phyloP scores from a whole-genome alignment of 208 protist species.

The Tritrichomonas foetus region DNA sequence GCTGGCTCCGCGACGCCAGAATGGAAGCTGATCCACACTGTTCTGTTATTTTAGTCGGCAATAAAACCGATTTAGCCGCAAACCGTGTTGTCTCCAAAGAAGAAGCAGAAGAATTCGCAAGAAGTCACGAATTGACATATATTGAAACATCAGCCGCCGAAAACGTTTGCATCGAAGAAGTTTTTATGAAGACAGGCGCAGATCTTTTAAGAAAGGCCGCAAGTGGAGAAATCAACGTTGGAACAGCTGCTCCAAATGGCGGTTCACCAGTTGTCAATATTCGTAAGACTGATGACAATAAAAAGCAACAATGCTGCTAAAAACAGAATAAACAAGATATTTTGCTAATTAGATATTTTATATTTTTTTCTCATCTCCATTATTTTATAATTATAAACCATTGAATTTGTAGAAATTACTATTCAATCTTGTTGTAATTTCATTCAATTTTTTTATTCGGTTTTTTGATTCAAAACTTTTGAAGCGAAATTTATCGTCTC shows the following conservation, averaged over 20 bases:
- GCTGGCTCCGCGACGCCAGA: slow-evolving; percentile 15
- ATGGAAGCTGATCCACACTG: slow-evolving; percentile 39
- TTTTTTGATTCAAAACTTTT: too few relatives aligned
- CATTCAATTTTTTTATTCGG: too few relatives aligned
- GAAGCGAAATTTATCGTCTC: too few relatives aligned
- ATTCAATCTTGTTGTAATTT: too few relatives aligned
- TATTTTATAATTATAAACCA: too few relatives aligned
- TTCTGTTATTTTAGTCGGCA: slow-evolving; percentile 37
- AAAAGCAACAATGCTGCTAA: too few relatives aligned
- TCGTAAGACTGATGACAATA: background rate
- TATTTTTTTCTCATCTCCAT: too few relatives aligned
- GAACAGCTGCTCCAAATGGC: background rate
- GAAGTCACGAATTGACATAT: slow-evolving; percentile 11
- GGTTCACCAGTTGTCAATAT: background rate
- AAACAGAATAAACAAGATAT: too few relatives aligned
- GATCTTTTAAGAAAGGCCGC: background rate
- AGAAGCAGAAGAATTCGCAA: slow-evolving; percentile 42
- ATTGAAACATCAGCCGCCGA: slow-evolving; percentile 34
- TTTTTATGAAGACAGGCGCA: background rate
- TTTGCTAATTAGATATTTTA: too few relatives aligned
- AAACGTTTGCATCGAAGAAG: background rate
- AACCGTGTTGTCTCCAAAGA: slow-evolving; percentile 39
- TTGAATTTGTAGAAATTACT: too few relatives aligned
- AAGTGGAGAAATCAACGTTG: slow-evolving; percentile 2
- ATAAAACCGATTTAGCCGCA: slow-evolving; percentile 37